phyloP scores from a whole-genome alignment of 495 filamentous ascomycete genomes.

The Hypoxylon perforatum region DNA sequence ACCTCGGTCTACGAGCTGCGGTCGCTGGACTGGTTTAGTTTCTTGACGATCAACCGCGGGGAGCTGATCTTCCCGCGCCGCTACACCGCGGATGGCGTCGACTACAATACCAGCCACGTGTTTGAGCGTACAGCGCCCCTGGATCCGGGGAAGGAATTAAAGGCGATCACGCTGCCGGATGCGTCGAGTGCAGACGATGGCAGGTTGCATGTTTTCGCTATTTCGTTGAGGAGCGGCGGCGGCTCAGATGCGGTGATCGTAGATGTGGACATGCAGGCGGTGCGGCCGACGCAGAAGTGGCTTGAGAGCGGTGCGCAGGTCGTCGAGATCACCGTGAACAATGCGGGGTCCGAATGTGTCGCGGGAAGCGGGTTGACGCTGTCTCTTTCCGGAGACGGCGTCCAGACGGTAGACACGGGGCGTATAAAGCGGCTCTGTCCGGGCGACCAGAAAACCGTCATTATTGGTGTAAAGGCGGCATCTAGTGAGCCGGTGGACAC shows the following conservation, averaged over 20 bases:
- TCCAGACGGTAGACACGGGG: constrained; percentile 52
- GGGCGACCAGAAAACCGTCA: constrained; percentile 62
- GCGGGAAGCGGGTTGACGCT: constrained; percentile 52
- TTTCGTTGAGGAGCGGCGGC: constrained; percentile 47
- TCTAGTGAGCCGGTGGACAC: constrained; percentile 28
- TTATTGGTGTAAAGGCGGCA: constrained; percentile 55
- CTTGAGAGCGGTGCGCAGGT: constrained; percentile 58
- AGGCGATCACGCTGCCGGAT: constrained; percentile 55
- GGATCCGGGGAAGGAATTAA: constrained; percentile 58
- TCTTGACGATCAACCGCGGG: constrained; percentile 61
- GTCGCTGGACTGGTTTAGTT: constrained; percentile 59
- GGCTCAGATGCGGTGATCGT: constrained; percentile 31
- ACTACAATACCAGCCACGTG: constrained; percentile 65
- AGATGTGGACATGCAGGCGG: constrained; percentile 57
- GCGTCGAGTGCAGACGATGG: constrained; percentile 42
- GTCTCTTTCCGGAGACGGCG: constrained; percentile 49
- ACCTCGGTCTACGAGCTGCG: constrained; percentile 55
- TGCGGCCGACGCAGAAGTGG: constrained; percentile 64
- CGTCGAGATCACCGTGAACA: constrained; percentile 64
- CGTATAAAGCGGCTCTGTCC: constrained; percentile 61
- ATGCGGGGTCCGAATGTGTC: constrained; percentile 57
- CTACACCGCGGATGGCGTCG: constrained; percentile 54
- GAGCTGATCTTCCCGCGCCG: constrained; percentile 62
- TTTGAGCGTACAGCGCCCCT: constrained; percentile 62
- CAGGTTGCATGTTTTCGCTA: constrained; percentile 58